Evolutionary conservation across 306 rosid species (phyloP).

Genomic region (Castanea sativa): DNA sequence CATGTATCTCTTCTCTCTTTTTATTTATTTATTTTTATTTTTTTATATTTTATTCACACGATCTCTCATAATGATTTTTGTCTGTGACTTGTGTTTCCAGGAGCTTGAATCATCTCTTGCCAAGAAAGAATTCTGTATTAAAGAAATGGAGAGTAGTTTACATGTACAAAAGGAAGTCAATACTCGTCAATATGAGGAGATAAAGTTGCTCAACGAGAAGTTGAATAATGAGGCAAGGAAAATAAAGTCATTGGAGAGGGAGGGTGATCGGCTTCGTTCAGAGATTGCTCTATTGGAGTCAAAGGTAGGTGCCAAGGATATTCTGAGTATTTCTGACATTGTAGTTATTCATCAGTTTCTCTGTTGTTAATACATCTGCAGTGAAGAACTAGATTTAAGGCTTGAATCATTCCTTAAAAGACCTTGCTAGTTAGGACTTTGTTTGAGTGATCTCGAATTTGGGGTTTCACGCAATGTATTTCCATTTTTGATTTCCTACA

Average conservation of each 20-base stretch:
- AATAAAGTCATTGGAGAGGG: slow-evolving; percentile 82
- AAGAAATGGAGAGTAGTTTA: slow-evolving; percentile 60
- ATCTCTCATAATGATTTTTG: slow-evolving; percentile 20
- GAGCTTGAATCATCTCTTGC: slow-evolving; percentile 67
- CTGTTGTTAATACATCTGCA: background rate
- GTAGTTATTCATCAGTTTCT: slow-evolving; percentile 1
- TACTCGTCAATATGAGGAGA: slow-evolving; percentile 60
- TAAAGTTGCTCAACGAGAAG: slow-evolving; percentile 66
- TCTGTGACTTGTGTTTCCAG: slow-evolving; percentile 43
- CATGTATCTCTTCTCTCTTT: background rate
- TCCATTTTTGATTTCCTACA: too few relatives aligned
- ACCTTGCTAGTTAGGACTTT: background rate
- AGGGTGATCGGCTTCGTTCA: slow-evolving; percentile 65
- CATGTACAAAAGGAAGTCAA: slow-evolving; percentile 58
- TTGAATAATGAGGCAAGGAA: slow-evolving; percentile 63
- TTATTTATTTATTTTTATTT: background rate
- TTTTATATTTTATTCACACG: background rate
- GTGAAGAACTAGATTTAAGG: slow-evolving; percentile 6
- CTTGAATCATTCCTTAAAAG: slow-evolving; percentile 5
- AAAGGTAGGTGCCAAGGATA: slow-evolving; percentile 54
- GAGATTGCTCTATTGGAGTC: slow-evolving; percentile 92
- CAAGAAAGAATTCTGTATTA: slow-evolving; percentile 61
- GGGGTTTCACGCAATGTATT: too few relatives aligned
- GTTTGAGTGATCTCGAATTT: too few relatives aligned
- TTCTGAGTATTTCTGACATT: slow-evolving; percentile 11